These are phyloP conservation scores for Candida manassasensis DNA, from an alignment of 805 yeast genomes.

Conservation along the genomic window DNA sequence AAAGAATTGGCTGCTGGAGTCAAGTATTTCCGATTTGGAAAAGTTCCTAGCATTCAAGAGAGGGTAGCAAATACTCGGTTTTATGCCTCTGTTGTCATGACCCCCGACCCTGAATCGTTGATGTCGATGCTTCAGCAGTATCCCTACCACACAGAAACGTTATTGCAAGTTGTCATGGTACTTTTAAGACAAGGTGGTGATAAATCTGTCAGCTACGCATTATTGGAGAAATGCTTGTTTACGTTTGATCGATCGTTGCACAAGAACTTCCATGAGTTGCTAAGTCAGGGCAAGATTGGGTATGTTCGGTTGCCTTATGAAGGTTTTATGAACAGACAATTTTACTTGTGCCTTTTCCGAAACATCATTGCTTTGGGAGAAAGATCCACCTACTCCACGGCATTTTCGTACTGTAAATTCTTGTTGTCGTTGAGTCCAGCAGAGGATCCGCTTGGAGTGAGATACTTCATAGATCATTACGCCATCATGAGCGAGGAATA, in stretches of 20 bases:
- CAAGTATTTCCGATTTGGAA: constrained; percentile 54
- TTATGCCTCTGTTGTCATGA: constrained; percentile 59
- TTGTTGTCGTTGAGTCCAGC: constrained; percentile 66
- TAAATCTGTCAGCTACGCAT: constrained; percentile 63
- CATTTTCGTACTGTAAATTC: constrained; percentile 68
- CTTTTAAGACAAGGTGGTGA: constrained; percentile 71
- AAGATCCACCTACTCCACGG: constrained; percentile 73
- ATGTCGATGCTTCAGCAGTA: constrained; percentile 51
- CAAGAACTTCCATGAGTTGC: constrained; percentile 45
- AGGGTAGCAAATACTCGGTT: constrained; percentile 45
- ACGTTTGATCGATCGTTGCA: constrained; percentile 73
- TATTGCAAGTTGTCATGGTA: constrained; percentile 75
- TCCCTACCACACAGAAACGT: constrained; percentile 75
- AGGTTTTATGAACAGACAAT: constrained; percentile 68
- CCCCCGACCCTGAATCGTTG: constrained; percentile 77
- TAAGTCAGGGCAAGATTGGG: constrained; percentile 47
- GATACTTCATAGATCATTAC: constrained; percentile 78
- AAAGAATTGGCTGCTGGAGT: constrained; percentile 40
- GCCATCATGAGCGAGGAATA: constrained; percentile 63
- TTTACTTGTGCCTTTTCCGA: constrained; percentile 69
- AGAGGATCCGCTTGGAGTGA: constrained; percentile 80
- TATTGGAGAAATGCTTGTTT: constrained; percentile 72
- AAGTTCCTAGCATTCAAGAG: constrained; percentile 25
- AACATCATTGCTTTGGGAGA: constrained; percentile 67
- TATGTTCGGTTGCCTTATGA: constrained; percentile 72